phyloP scores from a whole-genome alignment of 352 stramenopile species.

The Saprolegnia parasitica region DNA sequence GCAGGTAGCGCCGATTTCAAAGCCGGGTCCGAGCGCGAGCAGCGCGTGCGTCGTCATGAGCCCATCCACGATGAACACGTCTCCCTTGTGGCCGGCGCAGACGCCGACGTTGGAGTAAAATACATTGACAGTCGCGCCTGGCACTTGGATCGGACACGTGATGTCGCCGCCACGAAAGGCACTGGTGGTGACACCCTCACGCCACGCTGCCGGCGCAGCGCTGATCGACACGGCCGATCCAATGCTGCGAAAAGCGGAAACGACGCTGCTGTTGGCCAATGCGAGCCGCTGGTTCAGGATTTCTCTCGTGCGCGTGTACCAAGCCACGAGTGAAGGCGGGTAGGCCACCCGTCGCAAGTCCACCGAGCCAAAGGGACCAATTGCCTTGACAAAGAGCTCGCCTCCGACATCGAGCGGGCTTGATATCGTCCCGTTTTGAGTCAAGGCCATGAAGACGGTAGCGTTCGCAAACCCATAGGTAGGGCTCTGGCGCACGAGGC shows the following conservation, averaged over 20 bases:
- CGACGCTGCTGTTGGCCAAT: not conserved
- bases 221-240: not conserved
- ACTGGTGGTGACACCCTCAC: no score
- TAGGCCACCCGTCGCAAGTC: no score
- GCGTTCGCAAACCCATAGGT: not conserved
- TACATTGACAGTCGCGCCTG: not conserved
- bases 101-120: not conserved
- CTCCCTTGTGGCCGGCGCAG: not conserved
- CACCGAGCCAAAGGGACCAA: no score
- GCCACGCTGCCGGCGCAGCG: not conserved
- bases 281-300: not conserved
- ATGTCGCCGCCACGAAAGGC: slow-evolving; percentile 14
- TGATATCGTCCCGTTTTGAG: not conserved
- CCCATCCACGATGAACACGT: not conserved
- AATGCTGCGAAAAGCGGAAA: not conserved
- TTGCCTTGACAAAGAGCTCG: not conserved
- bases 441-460: not conserved
- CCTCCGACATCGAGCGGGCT: not conserved
- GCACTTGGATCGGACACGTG: slow-evolving; percentile 4
- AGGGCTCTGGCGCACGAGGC: slow-evolving; percentile 1
- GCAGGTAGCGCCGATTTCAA: no score
- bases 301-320: not conserved
- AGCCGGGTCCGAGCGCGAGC: not conserved
- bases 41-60: not conserved
- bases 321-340: no score